Percentiles rank a stretch among this genome's conserved stretches.
Evolutionary conservation across 2,329 filamentous ascomycete species (phyloP).

Genomic region (Trichophyton schoenleinii): DNA sequence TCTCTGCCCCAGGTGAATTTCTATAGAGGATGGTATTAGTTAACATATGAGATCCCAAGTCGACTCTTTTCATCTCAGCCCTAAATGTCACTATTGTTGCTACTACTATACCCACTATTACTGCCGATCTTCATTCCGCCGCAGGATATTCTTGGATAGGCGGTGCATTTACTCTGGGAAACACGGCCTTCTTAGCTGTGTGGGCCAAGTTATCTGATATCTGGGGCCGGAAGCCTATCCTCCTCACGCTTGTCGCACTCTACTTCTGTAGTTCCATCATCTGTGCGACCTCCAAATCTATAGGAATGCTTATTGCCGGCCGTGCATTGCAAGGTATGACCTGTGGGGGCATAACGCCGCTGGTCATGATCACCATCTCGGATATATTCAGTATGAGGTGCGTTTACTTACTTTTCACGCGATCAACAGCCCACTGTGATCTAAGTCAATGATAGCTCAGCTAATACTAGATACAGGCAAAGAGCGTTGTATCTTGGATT

Average conservation of each 20-base stretch:
- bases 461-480: slow-evolving; percentile 16
- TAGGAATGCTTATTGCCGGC: slow-evolving; percentile 42
- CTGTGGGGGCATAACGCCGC: slow-evolving; percentile 40
- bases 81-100: slow-evolving; percentile 45
- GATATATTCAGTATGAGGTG: slow-evolving; percentile 43
- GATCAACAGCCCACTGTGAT: background rate
- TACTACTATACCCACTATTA: slow-evolving; percentile 49
- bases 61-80: slow-evolving; percentile 25
- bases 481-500: slow-evolving; percentile 39
- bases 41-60: slow-evolving; percentile 7
- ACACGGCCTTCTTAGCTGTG: slow-evolving; percentile 54
- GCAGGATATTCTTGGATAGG: slow-evolving; percentile 69
- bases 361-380: slow-evolving; percentile 43
- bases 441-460: background rate
- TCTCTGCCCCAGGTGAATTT: too few relatives aligned
- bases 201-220: slow-evolving; percentile 54
- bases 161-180: slow-evolving; percentile 57
- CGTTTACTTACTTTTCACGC: background rate
- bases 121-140: slow-evolving; percentile 50
- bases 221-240: slow-evolving; percentile 44
- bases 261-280: slow-evolving; percentile 41
- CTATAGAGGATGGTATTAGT: background rate
- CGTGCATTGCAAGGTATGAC: slow-evolving; percentile 43
- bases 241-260: slow-evolving; percentile 36
- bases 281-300: slow-evolving; percentile 36